phyloP scores from a whole-genome alignment of 768 basidiomycete genomes.

The Vishniacozyma victoriae region DNA sequence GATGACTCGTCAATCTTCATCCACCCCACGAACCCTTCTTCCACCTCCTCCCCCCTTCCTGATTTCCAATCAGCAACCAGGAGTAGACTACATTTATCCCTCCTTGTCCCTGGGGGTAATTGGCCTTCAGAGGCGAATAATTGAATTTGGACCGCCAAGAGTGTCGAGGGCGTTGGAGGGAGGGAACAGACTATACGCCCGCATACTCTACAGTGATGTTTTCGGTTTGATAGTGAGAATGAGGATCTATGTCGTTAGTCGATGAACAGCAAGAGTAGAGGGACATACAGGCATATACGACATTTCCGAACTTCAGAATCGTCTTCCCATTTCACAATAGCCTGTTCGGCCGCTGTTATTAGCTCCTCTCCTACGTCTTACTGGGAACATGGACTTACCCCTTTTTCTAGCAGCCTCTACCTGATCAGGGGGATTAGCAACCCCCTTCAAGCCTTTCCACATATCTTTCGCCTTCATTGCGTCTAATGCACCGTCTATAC shows the following conservation, averaged over 20 bases:
- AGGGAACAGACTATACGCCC: conserved; percentile 87
- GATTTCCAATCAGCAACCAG: conserved; percentile 70
- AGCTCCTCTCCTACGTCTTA: too few species aligned
- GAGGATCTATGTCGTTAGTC: conserved; percentile 51
- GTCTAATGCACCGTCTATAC: conserved; percentile 49
- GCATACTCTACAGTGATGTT: conserved; percentile 93
- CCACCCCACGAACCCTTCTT: conserved; percentile 48
- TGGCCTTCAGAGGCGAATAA: conserved; percentile 40
- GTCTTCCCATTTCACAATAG: conserved; percentile 90
- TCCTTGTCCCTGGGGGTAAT: conserved; percentile 37
- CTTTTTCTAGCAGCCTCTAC: conserved; percentile 61
- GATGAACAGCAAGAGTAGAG: conserved; percentile 1
- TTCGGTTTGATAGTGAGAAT: conserved; percentile 86
- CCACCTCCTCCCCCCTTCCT: conserved; percentile 72
- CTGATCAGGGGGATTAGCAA: conserved; percentile 51
- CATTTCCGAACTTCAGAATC: conserved; percentile 72
- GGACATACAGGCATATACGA: conserved; percentile 68
- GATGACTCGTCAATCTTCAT: conserved; percentile 37
- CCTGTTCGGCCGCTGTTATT: conserved; percentile 80
- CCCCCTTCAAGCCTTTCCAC: conserved; percentile 56
- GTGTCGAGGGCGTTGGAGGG: conserved; percentile 57
- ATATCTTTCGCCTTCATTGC: conserved; percentile 63
- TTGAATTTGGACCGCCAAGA: conserved; percentile 49
- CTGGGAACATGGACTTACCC: too few species aligned
- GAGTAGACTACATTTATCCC: conserved; percentile 40